Evolutionary conservation across 768 basidiomycete genomes (phyloP).

Genomic region (Leccinum subtestaceum): DNA sequence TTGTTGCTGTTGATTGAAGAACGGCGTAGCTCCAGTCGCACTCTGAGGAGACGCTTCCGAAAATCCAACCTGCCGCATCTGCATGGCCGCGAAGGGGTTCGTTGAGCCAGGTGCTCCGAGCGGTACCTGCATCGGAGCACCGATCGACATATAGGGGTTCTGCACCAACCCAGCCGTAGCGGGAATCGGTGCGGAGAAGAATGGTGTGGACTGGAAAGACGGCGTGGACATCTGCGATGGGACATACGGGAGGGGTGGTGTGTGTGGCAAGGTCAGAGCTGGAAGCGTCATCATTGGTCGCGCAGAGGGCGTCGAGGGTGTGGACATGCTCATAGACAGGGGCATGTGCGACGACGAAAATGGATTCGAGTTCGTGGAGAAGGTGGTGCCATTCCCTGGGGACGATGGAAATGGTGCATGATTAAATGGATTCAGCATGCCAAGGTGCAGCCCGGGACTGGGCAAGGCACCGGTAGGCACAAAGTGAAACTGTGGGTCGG

Average conservation of each 20-base stretch:
- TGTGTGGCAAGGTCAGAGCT: slow-evolving; percentile 7
- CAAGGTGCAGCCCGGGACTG: slow-evolving; percentile 15
- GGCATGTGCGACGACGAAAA: slow-evolving; percentile 12
- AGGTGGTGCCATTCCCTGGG: slow-evolving; percentile 1
- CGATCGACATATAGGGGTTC: slow-evolving; percentile 18
- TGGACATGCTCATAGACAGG: slow-evolving; percentile 3
- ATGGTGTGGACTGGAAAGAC: slow-evolving; percentile 9
- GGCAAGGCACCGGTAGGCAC: slow-evolving; percentile 1
- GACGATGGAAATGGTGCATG: slow-evolving; percentile 3
- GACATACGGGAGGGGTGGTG: background rate
- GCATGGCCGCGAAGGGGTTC: slow-evolving; percentile 21
- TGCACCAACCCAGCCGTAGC: slow-evolving; percentile 9
- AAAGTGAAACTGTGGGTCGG: slow-evolving; percentile 6
- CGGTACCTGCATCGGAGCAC: slow-evolving; percentile 27
- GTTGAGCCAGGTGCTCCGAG: slow-evolving; percentile 1
- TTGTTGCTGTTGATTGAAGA: slow-evolving; percentile 24
- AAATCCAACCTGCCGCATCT: slow-evolving; percentile 15
- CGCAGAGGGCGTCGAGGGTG: slow-evolving; percentile 6
- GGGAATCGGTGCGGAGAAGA: background rate
- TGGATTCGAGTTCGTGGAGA: slow-evolving; percentile 11
- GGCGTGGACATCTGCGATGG: background rate
- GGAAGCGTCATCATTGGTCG: slow-evolving; percentile 9
- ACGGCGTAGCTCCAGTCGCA: slow-evolving; percentile 16
- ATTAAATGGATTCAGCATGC: slow-evolving; percentile 21
- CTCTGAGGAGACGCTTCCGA: slow-evolving; percentile 31